phyloP scores from a whole-genome alignment of 805 yeast genomes.

The Cephaloascus albidus region DNA sequence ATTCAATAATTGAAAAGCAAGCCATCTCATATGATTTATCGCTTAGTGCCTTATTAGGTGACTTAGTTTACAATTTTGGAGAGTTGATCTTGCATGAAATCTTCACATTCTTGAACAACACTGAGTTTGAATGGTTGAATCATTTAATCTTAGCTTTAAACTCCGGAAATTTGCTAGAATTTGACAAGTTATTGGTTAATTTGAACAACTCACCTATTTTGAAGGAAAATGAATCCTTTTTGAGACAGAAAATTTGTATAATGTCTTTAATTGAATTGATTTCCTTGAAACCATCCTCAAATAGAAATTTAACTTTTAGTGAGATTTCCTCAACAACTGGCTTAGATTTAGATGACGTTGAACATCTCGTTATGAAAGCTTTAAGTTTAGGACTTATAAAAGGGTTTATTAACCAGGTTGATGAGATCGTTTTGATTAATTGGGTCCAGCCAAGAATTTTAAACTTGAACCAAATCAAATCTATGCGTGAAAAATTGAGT shows the following conservation, averaged over 20 bases:
- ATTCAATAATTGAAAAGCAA: constrained; percentile 22
- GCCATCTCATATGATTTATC: constrained; percentile 62
- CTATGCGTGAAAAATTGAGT: constrained; percentile 63
- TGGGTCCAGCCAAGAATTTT: constrained; percentile 97
- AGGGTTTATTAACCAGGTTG: constrained; percentile 89
- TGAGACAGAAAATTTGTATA: constrained; percentile 84
- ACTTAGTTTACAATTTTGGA: constrained; percentile 89
- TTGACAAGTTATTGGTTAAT: constrained; percentile 40
- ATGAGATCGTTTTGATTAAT: constrained; percentile 64
- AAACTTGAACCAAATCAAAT: constrained; percentile 68
- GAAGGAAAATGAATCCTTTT: constrained; percentile 48
- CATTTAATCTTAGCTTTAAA: constrained; percentile 64
- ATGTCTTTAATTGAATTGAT: constrained; percentile 87
- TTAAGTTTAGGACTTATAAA: constrained; percentile 72
- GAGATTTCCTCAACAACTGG: constrained; percentile 67
- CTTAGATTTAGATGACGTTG: constrained; percentile 66
- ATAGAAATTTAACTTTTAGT: constrained; percentile 61
- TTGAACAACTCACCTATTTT: constrained; percentile 41
- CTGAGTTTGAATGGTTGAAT: constrained; percentile 60
- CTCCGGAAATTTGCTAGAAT: constrained; percentile 63
- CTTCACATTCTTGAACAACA: constrained; percentile 37
- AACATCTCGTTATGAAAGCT: constrained; percentile 85
- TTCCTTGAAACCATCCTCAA: constrained; percentile 64
- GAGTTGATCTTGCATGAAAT: constrained; percentile 89
- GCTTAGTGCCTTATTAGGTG: constrained; percentile 83